Percentiles rank a stretch among this genome's conserved stretches.
These are phyloP conservation scores for Diaporthe capsici DNA, from an alignment of 2,329 filamentous ascomycete genomes.

Conservation along the genomic window DNA sequence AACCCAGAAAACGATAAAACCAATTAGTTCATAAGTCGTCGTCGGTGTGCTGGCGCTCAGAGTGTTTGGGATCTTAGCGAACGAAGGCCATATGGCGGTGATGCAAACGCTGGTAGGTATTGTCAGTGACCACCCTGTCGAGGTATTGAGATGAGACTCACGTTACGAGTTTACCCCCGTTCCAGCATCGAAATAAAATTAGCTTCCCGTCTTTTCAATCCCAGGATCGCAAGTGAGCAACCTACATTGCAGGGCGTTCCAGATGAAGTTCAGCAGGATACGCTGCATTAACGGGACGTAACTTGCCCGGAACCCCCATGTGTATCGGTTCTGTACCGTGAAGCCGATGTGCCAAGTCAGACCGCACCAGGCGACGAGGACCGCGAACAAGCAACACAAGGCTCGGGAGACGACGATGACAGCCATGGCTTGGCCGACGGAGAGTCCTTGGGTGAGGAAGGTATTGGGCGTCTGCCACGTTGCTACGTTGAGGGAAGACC, in stretches of 20 bases:
- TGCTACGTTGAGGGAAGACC: conserved; percentile 56
- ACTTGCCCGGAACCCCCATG: conserved; percentile 63
- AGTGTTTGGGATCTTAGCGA: conserved; percentile 59
- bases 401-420: conserved; percentile 60
- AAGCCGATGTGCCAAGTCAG: conserved; percentile 65
- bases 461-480: conserved; percentile 58
- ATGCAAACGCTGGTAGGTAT: conserved; percentile 50
- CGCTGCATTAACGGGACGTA: conserved; percentile 64
- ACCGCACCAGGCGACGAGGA: conserved; percentile 61
- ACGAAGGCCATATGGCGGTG: conserved; percentile 62
- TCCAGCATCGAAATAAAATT: conserved; percentile 45
- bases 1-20: conserved; percentile 66
- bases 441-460: conserved; percentile 61
- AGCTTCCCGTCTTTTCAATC: too few relatives aligned
- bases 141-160: too few relatives aligned
- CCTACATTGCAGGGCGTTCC: conserved; percentile 47
- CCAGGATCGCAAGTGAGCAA: too few relatives aligned
- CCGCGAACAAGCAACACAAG: conserved; percentile 58
- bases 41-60: conserved; percentile 56
- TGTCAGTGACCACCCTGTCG: too few relatives aligned
- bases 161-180: conserved; percentile 50
- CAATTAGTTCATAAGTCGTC: conserved; percentile 60
- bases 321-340: conserved; percentile 63
- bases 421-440: conserved; percentile 60
- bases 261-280: conserved; percentile 64